Conservation (phyloP, 345 rosid genomes). For the Carallia pectinifolia region DNA sequence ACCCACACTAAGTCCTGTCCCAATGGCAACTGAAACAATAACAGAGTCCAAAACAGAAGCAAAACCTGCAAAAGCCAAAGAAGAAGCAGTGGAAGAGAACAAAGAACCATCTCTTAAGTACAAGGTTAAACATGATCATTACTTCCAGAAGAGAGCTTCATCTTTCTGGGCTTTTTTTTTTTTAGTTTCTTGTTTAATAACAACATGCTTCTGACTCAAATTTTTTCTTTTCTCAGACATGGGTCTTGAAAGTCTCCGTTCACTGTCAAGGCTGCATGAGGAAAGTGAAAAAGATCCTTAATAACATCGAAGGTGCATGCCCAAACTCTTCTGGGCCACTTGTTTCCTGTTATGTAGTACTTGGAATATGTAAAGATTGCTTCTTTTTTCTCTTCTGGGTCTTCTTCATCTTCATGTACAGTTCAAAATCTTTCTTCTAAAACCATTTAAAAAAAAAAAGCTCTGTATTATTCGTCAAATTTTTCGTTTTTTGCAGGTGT, state of each 20-base stretch:
- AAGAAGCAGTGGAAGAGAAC: slow-evolving; percentile 31
- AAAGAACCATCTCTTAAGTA: slow-evolving; percentile 47
- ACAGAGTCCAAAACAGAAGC: slow-evolving; percentile 19
- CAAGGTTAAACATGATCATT: slow-evolving; percentile 42
- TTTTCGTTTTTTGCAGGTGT: slow-evolving; percentile 30
- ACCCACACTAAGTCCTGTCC: not conserved
- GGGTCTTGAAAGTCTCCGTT: slow-evolving; percentile 29
- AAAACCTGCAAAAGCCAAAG: not conserved
- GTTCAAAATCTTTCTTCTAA: not conserved
- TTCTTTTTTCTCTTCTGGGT: not conserved
- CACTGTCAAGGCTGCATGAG: slow-evolving; percentile 32
- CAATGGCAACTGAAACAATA: slow-evolving; percentile 47
- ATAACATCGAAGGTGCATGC: slow-evolving; percentile 21
- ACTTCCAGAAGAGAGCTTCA: not conserved
- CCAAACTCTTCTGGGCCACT: not conserved
- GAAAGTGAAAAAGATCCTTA: slow-evolving; percentile 29
- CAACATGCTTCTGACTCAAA: too few relatives aligned
- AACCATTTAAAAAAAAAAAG: not conserved
- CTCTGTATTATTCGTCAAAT: not conserved
- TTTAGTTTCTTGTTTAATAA: not conserved
- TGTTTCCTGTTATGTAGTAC: not conserved
- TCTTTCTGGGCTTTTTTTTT: not conserved
- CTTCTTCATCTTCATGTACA: not conserved
- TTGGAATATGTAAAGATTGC: not conserved
- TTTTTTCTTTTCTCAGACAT: slow-evolving; percentile 16